Base-by-base conservation (phyloP, 1,284 basidiomycete species). In the Thelephora terrestris region DNA sequence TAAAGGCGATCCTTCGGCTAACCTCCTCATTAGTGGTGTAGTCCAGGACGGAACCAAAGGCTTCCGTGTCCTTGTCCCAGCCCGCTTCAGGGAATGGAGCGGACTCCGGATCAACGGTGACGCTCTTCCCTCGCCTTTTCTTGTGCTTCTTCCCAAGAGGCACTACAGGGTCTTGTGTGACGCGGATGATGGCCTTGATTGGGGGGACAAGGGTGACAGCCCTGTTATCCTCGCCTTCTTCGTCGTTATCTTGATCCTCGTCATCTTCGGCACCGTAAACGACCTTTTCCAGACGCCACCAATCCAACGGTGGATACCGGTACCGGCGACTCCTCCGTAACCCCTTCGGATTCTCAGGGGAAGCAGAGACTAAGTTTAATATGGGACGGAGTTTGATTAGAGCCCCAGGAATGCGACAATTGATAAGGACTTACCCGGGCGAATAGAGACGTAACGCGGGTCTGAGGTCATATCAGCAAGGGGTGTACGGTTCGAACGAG, bases 201-300 rank as follows among this genome's bases (percentile, higher is more conserved):
- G 82, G 81, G 1, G 93, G 81, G 7, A 86, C 79, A n/a, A 78
- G 70, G 12, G 7, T 42, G 10, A 25, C 12, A 10, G 29, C 29
- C 29, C 14, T 32, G 29, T 32, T 12, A 9, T 32, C 29, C 3
- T 32, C 29, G 9, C 12, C 29, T 6, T 32, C 29, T 6, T 32
- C 29, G 9, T 32, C 29, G 29, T 32, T 10, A 12, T 32, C 29
- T 6, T 42, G 20, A 25, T 21, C 39, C 21, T 21, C 39, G 25
- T 42, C 39, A 10, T 42, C 9, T 12, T 10, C 39, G 14, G 20
- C 74, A 4, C 79, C 81, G 57, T 92, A 97, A 6, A 93, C 81
- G 23, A 91, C 78, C 52, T 82, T 85, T 64, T 99, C 95, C 54
- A 82, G 81, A n/a, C 91, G 79, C 96, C 96, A 99, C 69, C 76